Evolutionary conservation across 306 rosid genomes (phyloP), one percentile per base, ranked within the genome.

Genomic region (Dryas alaskensis): DNA sequence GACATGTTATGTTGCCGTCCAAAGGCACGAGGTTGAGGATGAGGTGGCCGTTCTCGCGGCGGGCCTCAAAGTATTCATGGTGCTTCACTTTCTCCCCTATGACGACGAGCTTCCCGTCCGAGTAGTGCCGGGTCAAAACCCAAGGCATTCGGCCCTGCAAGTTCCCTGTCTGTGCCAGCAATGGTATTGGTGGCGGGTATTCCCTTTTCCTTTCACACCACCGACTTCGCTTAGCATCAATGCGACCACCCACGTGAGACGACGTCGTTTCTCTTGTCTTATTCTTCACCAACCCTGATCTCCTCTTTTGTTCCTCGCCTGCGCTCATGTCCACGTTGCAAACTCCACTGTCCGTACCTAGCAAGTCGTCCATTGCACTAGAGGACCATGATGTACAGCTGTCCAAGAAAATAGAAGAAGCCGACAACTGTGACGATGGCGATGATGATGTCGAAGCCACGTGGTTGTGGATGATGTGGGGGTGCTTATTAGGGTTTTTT

Each of bases 271-370:
- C 37, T 31, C 2, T 31, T 31, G 37, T 31, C 37, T 31, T 1
- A 47, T 65, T 17, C 7, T 69, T 55, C 2, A 43, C 12, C 4
- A 31, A 4, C 47, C 44, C 39, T 65, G n/a, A n/a, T n/a, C 70
- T 0, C 43, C 4, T 7, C 44, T 2, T 40, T 47, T 45, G 37
- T 71, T 65, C 77, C 0, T 47, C 6, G 3, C 50, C 70, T 6
- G 63, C 19, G 48, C 60, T 64, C 83, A 85, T 74, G 80, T 22
- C 22, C 0, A 48, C 37, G 37, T 81, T n/a, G 25, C 44, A 31
- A 27, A 87, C 88, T 0, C 92, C 96, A 13, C 92, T 92, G 70
- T 90, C 95, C 1, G 92, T 65, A 16, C 98, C 98, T 1, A 90
- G 85, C 65, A 86, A 19, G 57, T 90, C 96, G 16, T 75, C 92